Conservation (phyloP, 768 basidiomycete genomes). For the Russula ochroleuca region DNA sequence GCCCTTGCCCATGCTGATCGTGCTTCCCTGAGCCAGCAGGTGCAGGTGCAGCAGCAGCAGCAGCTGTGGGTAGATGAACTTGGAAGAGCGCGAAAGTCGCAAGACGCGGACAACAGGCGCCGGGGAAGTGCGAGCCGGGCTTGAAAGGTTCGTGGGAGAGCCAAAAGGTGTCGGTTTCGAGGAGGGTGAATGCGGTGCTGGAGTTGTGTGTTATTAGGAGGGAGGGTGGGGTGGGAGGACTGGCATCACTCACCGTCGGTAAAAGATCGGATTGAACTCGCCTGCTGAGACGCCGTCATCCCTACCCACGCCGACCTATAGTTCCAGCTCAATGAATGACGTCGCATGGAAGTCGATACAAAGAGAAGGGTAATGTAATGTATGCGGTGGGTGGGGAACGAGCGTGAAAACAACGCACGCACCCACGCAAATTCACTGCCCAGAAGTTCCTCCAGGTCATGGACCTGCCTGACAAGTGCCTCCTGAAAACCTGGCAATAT, state of each 20-base stretch:
- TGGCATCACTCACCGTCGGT: conserved; percentile 39
- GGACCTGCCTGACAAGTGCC: conserved; percentile 52
- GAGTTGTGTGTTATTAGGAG: conserved; percentile 4
- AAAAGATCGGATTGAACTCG: conserved; percentile 63
- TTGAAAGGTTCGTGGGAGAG: conserved; percentile 51
- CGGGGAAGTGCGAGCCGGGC: conserved; percentile 46
- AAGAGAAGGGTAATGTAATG: not conserved
- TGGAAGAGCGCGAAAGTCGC: conserved; percentile 45
- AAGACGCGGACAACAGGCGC: conserved; percentile 47
- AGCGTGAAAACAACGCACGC: conserved; percentile 32
- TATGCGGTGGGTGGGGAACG: not conserved
- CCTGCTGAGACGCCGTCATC: conserved; percentile 52
- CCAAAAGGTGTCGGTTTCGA: conserved; percentile 51
- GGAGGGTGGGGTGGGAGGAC: not conserved
- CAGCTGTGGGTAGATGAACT: not conserved
- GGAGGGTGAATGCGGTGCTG: conserved; percentile 37
- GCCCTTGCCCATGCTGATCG: not conserved
- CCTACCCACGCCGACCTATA: conserved; percentile 58
- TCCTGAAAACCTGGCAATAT: conserved; percentile 45
- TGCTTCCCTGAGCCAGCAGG: not conserved
- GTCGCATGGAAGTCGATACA: not conserved
- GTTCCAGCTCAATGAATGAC: not conserved
- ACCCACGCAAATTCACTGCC: conserved; percentile 54
- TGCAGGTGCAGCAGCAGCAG: no score
- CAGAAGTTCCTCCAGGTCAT: conserved; percentile 51